Evolutionary conservation across 177 flowering plant species (phyloP).

Genomic region (Tripterygium wilfordii): DNA sequence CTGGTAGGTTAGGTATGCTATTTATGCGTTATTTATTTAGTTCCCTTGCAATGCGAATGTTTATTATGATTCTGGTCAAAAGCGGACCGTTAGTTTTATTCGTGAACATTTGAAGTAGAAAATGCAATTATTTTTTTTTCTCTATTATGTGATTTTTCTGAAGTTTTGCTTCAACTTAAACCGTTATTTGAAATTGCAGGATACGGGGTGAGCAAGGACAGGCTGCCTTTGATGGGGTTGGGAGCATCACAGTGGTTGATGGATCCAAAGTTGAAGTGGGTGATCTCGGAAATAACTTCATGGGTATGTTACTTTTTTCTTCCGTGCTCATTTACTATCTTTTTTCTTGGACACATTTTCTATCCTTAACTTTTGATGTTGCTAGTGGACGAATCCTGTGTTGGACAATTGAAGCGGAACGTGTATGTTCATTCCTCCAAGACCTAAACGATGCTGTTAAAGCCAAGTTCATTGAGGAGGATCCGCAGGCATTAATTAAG

Average conservation of each 20-base stretch:
- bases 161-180: no score
- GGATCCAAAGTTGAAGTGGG: constrained; percentile 81
- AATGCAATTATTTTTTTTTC: no score
- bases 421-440: constrained; percentile 87
- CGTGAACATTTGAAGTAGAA: no score
- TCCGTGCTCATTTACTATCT: not conserved
- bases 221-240: constrained; percentile 87
- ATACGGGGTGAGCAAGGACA: constrained; percentile 99
- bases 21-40: no score
- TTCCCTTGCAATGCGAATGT: no score
- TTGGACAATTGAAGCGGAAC: constrained; percentile 92
- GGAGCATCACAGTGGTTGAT: constrained; percentile 87
- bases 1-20: no score
- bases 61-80: no score
- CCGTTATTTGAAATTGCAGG: constrained; percentile 38
- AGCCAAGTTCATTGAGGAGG: constrained; percentile 89
- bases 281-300: constrained; percentile 94
- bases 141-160: no score
- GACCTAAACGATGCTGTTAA: constrained; percentile 97
- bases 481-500: constrained; percentile 71
- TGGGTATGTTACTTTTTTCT: constrained; percentile 41
- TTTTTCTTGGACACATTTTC: constrained; percentile 2
- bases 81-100: no score
- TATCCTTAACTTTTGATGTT: constrained; percentile 7
- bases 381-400: constrained; percentile 73